phyloP scores from a whole-genome alignment of 202 grass and related monocot genomes.

The Dendrocalamus latiflorus region DNA sequence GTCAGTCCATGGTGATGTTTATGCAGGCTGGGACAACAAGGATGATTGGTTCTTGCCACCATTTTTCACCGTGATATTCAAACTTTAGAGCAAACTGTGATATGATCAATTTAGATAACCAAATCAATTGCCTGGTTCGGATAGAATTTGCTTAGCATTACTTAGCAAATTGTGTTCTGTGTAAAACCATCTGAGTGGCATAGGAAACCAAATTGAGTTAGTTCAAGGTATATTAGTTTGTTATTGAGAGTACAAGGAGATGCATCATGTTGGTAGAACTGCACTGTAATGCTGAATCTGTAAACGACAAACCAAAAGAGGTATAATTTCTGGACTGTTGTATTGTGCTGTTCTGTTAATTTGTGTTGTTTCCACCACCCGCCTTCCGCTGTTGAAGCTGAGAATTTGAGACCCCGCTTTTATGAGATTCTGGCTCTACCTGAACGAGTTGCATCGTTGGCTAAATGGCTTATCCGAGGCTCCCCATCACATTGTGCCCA shows the following conservation, averaged over 20 bases:
- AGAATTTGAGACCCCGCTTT: not conserved
- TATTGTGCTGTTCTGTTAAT: not conserved
- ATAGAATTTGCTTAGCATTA: not conserved
- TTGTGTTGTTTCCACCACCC: not conserved
- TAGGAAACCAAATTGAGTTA: not conserved
- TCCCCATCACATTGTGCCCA: too few species aligned
- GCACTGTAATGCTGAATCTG: not conserved
- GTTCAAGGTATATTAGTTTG: not conserved
- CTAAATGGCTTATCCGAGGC: too few species aligned
- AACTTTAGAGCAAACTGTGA: not conserved
- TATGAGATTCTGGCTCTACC: not conserved
- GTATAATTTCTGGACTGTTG: not conserved
- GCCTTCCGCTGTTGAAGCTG: not conserved
- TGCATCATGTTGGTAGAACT: not conserved
- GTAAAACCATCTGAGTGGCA: not conserved
- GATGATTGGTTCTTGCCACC: not conserved
- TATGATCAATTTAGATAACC: not conserved
- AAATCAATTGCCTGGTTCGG: not conserved
- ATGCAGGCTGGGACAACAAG: not conserved
- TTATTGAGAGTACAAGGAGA: not conserved
- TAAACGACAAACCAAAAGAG: not conserved
- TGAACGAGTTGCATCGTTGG: not conserved
- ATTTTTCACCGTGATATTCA: constrained; percentile 1
- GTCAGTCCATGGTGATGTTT: not conserved
- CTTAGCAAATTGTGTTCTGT: not conserved